Conservation (phyloP, 441 rosid genomes). For the Macaranga tanarius region DNA sequence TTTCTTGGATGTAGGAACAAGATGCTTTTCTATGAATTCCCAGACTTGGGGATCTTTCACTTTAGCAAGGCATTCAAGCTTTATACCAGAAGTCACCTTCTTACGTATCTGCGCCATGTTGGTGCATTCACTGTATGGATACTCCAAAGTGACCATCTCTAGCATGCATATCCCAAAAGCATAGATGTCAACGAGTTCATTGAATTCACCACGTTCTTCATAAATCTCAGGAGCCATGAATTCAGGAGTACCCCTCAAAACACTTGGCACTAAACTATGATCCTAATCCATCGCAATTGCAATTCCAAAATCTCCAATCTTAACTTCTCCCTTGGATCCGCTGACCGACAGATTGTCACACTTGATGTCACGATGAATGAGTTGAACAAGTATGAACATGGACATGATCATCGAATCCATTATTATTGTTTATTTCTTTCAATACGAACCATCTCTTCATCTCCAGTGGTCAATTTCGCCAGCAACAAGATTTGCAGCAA, state of each 20-base stretch:
- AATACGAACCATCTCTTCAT: too few relatives aligned
- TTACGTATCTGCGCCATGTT: conserved; percentile 62
- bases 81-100: conserved; percentile 58
- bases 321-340: too few relatives aligned
- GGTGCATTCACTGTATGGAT: conserved; percentile 56
- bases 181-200: conserved; percentile 67
- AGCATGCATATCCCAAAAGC: conserved; percentile 69
- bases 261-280: conserved; percentile 55
- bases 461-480: too few relatives aligned
- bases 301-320: conserved; percentile 67
- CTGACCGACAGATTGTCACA: conserved; percentile 57
- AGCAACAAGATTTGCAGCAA: too few relatives aligned
- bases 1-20: conserved; percentile 44
- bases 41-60: conserved; percentile 43
- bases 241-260: too few relatives aligned
- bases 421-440: too few relatives aligned
- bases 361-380: conserved; percentile 54
- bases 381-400: too few relatives aligned
- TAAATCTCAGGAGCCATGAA: too few relatives aligned
- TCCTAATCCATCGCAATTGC: conserved; percentile 54
- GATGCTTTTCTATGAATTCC: conserved; percentile 46
- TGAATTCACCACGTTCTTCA: too few relatives aligned
- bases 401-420: too few relatives aligned
- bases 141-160: conserved; percentile 57
- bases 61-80: conserved; percentile 41